Percentiles rank a stretch among this genome's conserved stretches.
Conservation (phyloP, 1,284 basidiomycete genomes). For the Leccinum subrobustum region DNA sequence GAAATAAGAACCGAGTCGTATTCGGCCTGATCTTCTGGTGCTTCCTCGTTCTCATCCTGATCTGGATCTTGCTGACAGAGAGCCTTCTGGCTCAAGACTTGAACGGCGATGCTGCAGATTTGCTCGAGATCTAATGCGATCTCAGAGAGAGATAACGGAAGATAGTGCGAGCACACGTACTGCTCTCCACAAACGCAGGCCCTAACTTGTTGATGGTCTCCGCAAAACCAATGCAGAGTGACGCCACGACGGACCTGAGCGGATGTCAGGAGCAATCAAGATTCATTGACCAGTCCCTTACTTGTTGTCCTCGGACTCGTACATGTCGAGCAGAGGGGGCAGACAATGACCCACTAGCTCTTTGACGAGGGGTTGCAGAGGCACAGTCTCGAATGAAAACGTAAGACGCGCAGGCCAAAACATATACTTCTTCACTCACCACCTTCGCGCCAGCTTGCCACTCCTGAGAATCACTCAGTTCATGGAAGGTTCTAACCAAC, state of each 20-base stretch:
- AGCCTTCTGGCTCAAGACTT: slow-evolving; percentile 90
- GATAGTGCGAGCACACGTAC: slow-evolving; percentile 42
- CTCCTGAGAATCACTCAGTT: slow-evolving; percentile 78
- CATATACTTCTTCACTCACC: slow-evolving; percentile 40
- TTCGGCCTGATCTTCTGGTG: slow-evolving; percentile 86
- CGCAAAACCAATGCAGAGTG: slow-evolving; percentile 83
- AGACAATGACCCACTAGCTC: slow-evolving; percentile 81
- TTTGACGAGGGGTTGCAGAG: slow-evolving; percentile 77
- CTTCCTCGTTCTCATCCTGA: slow-evolving; percentile 83
- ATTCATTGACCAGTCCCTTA: slow-evolving; percentile 47
- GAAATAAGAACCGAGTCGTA: slow-evolving; percentile 96
- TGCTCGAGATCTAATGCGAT: slow-evolving; percentile 66
- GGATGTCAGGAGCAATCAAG: slow-evolving; percentile 13
- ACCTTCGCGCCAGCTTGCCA: slow-evolving; percentile 78
- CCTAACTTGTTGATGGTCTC: slow-evolving; percentile 92
- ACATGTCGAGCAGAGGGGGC: slow-evolving; percentile 82
- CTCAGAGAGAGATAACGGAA: slow-evolving; percentile 4
- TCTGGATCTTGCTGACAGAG: slow-evolving; percentile 97
- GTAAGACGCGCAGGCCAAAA: slow-evolving; percentile 1
- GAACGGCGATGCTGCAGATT: slow-evolving; percentile 76
- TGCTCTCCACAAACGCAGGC: slow-evolving; percentile 75
- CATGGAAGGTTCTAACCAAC: slow-evolving; percentile 91
- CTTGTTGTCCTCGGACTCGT: slow-evolving; percentile 97
- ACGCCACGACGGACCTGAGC: slow-evolving; percentile 80
- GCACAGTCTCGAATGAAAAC: slow-evolving; percentile 30